Evolutionary conservation across 257 asterid genomes (phyloP).

Genomic region (Anisodus acutangulus): DNA sequence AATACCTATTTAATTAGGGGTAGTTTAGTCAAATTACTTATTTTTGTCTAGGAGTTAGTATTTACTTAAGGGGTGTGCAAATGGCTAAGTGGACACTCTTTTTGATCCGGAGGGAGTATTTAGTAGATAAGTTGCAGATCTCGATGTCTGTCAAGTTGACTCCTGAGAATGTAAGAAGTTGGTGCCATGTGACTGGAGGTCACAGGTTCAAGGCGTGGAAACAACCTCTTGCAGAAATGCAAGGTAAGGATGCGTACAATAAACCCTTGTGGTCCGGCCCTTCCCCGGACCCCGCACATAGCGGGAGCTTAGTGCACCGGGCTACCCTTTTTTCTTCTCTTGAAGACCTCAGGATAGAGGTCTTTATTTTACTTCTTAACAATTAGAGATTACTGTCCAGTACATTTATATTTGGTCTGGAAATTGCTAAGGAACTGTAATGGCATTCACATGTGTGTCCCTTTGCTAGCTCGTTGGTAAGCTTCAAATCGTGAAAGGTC

Average conservation of each 20-base stretch:
- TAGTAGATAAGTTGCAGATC: constrained; percentile 6
- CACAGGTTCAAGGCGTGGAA: too few relatives aligned
- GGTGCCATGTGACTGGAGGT: too few relatives aligned
- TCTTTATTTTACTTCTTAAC: not conserved
- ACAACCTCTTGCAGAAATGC: too few relatives aligned
- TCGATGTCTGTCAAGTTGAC: not conserved
- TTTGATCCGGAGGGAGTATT: not conserved
- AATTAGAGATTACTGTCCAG: not conserved
- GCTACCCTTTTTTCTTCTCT: not conserved
- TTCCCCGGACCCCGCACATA: too few relatives aligned
- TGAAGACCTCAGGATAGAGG: not conserved
- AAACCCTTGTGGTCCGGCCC: too few relatives aligned
- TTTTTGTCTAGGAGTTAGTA: too few relatives aligned
- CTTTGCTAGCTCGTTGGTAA: not conserved
- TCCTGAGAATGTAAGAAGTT: not conserved
- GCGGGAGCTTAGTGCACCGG: too few relatives aligned
- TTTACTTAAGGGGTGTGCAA: too few relatives aligned
- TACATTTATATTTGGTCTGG: not conserved
- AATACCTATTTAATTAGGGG: too few relatives aligned
- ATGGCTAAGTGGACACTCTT: too few relatives aligned
- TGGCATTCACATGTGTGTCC: not conserved
- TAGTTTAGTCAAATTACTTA: too few relatives aligned
- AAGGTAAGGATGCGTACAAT: too few relatives aligned
- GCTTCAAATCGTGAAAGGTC: not conserved
- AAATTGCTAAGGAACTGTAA: not conserved